Percentiles rank a stretch among this genome's conserved stretches.
These are phyloP conservation scores for Yarrowia bubula DNA, from an alignment of 805 yeast genomes.

Conservation along the genomic window DNA sequence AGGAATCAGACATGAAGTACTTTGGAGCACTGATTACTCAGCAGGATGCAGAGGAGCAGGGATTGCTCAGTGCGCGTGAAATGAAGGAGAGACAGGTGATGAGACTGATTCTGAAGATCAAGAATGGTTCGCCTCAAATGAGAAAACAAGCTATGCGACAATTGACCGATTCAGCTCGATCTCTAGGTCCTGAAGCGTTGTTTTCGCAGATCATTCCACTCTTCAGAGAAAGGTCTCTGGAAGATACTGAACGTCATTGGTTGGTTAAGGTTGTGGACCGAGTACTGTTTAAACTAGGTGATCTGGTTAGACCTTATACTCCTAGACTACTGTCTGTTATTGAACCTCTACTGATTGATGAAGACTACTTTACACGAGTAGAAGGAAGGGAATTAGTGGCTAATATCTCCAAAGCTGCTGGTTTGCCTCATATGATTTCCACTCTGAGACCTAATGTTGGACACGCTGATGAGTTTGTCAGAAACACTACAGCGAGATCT, in stretches of 20 bases:
- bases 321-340: slow-evolving; percentile 69
- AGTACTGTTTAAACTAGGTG: slow-evolving; percentile 63
- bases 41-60: slow-evolving; percentile 35
- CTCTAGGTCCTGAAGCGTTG: slow-evolving; percentile 66
- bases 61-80: slow-evolving; percentile 50
- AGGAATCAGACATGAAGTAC: slow-evolving; percentile 65
- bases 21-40: slow-evolving; percentile 58
- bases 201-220: slow-evolving; percentile 75
- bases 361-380: slow-evolving; percentile 66
- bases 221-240: slow-evolving; percentile 65
- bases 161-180: slow-evolving; percentile 59
- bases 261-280: slow-evolving; percentile 74
- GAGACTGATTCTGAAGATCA: slow-evolving; percentile 63
- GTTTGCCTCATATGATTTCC: slow-evolving; percentile 75
- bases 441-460: slow-evolving; percentile 79
- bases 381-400: slow-evolving; percentile 81
- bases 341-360: slow-evolving; percentile 77
- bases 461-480: slow-evolving; percentile 72
- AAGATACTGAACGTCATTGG: slow-evolving; percentile 79
- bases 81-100: slow-evolving; percentile 58
- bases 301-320: slow-evolving; percentile 65
- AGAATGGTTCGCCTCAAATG: slow-evolving; percentile 69
- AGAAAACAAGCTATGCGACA: slow-evolving; percentile 70
- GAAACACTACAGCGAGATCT: slow-evolving; percentile 73
- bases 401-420: slow-evolving; percentile 75